These are phyloP conservation scores for Leucaena leucocephala DNA, from an alignment of 306 rosid species.

Conservation along the genomic window DNA sequence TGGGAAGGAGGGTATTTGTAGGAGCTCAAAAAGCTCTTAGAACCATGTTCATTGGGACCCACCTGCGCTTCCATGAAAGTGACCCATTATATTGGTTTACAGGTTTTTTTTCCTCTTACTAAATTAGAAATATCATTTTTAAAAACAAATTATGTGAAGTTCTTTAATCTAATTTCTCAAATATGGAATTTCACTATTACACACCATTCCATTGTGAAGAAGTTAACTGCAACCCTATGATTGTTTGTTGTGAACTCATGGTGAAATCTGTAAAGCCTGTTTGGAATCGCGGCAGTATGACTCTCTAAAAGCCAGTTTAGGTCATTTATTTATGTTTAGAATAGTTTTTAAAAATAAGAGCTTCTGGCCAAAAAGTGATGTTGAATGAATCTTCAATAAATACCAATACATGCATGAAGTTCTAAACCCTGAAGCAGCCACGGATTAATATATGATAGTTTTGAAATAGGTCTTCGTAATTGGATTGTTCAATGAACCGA, in stretches of 20 bases:
- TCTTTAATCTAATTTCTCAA: background rate
- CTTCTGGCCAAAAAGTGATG: too few relatives aligned
- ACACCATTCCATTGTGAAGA: too few relatives aligned
- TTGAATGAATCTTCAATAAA: background rate
- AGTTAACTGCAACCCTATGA: too few relatives aligned
- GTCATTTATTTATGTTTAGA: too few relatives aligned
- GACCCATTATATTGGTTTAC: conserved; percentile 29
- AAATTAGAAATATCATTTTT: too few relatives aligned
- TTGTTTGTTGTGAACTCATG: too few relatives aligned
- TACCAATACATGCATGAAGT: background rate
- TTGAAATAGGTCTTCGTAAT: background rate
- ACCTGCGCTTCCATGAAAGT: conserved; percentile 52
- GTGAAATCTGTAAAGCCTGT: too few relatives aligned
- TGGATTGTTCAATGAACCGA: background rate
- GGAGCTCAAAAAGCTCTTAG: conserved; percentile 51
- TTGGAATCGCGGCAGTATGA: too few relatives aligned
- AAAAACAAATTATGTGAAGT: background rate
- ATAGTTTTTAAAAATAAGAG: too few relatives aligned
- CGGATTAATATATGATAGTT: background rate
- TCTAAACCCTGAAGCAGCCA: background rate
- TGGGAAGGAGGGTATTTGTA: conserved; percentile 68
- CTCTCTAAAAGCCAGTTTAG: too few relatives aligned
- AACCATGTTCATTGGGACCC: conserved; percentile 47
- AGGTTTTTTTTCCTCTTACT: too few relatives aligned
- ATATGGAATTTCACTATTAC: background rate